phyloP scores from a whole-genome alignment of 2,329 filamentous ascomycete genomes.

The Sporothrix protearum region DNA sequence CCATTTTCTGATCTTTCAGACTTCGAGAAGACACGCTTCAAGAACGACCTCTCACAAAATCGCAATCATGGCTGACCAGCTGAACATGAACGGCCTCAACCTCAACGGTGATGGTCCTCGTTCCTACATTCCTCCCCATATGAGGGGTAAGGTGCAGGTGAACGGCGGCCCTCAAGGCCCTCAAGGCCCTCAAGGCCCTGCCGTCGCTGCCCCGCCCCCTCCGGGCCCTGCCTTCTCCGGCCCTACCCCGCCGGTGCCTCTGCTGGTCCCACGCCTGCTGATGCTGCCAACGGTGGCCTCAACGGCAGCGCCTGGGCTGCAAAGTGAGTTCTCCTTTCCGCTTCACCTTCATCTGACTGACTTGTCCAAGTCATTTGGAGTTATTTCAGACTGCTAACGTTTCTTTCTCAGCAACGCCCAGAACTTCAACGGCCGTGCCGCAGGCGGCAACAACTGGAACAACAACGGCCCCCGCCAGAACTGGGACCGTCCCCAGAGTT shows the following conservation, averaged over 20 bases:
- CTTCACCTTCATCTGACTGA: background rate
- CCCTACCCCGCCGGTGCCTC: slow-evolving; percentile 18
- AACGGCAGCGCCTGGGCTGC: slow-evolving; percentile 65
- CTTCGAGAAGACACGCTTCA: slow-evolving; percentile 24
- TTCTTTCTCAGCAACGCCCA: slow-evolving; percentile 42
- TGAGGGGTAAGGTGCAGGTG: slow-evolving; percentile 57
- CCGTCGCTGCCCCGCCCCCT: slow-evolving; percentile 6
- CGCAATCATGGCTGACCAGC: slow-evolving; percentile 72
- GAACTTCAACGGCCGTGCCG: slow-evolving; percentile 42
- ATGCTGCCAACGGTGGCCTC: slow-evolving; percentile 41
- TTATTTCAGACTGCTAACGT: slow-evolving; percentile 25
- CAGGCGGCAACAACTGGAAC: slow-evolving; percentile 29
- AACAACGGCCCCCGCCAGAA: slow-evolving; percentile 28
- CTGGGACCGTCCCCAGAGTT: slow-evolving; percentile 39
- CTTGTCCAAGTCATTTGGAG: slow-evolving; percentile 22
- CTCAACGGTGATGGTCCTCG: slow-evolving; percentile 51
- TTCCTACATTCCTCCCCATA: slow-evolving; percentile 83
- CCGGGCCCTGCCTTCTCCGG: slow-evolving; percentile 22
- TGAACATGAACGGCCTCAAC: slow-evolving; percentile 75
- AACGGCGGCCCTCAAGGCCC: slow-evolving; percentile 32
- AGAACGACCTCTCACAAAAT: slow-evolving; percentile 3
- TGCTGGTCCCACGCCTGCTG: slow-evolving; percentile 6
- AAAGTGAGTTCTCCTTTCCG: slow-evolving; percentile 44
- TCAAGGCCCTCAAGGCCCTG: slow-evolving; percentile 28
- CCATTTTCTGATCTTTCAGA: background rate